Percentiles rank a stretch among this genome's conserved stretches.
Conservation (phyloP, 2,329 filamentous ascomycete genomes). For the Zymoseptoria crescenta region DNA sequence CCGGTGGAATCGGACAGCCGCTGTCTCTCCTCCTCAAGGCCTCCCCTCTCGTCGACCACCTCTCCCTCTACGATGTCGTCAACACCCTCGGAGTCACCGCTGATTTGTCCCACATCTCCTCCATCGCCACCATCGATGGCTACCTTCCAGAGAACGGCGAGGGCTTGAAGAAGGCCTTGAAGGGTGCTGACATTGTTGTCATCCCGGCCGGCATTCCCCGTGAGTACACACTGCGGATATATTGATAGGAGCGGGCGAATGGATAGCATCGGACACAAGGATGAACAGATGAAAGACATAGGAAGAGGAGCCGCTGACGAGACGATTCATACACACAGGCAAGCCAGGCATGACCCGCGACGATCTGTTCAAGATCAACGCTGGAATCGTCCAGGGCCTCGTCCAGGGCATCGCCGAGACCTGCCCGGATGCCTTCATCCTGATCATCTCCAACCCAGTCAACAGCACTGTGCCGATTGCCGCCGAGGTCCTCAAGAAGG, state of each 20-base stretch:
- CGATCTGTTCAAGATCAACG: slow-evolving; percentile 99
- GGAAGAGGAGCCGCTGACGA: slow-evolving; percentile 1
- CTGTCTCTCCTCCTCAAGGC: slow-evolving; percentile 94
- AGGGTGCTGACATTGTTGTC: slow-evolving; percentile 89
- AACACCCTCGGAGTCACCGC: slow-evolving; percentile 94
- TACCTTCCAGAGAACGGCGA: slow-evolving; percentile 71
- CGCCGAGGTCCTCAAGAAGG: slow-evolving; percentile 90
- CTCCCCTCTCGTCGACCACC: slow-evolving; percentile 78
- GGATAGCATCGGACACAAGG: neutral
- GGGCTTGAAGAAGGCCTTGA: slow-evolving; percentile 80
- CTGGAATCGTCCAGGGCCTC: slow-evolving; percentile 90
- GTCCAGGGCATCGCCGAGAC: slow-evolving; percentile 81
- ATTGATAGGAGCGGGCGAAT: neutral
- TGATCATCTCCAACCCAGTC: slow-evolving; percentile 98
- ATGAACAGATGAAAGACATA: slow-evolving; percentile 16
- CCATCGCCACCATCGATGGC: slow-evolving; percentile 75
- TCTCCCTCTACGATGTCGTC: slow-evolving; percentile 97
- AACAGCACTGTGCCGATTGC: slow-evolving; percentile 98
- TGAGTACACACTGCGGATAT: slow-evolving; percentile 33
- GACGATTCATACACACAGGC: slow-evolving; percentile 46
- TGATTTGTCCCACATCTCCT: slow-evolving; percentile 96
- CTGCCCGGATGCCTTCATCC: slow-evolving; percentile 85
- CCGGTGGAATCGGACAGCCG: slow-evolving; percentile 98
- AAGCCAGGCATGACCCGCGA: slow-evolving; percentile 99
- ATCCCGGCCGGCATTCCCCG: slow-evolving; percentile 97